phyloP scores from a whole-genome alignment of 345 rosid genomes.

The Nephelium lappaceum region DNA sequence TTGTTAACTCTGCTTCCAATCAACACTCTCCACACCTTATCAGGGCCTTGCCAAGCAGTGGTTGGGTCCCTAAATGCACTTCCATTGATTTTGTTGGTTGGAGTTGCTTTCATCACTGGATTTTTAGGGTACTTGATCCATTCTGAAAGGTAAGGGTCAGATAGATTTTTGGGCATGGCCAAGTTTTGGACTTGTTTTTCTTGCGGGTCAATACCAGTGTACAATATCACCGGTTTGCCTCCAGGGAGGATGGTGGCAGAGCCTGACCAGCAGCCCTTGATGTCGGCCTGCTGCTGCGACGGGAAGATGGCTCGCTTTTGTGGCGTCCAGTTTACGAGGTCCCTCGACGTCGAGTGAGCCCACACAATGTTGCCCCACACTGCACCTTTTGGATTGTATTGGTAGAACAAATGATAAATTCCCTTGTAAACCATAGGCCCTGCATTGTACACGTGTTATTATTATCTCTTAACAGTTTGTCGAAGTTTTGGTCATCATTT shows the following conservation, averaged over 20 bases:
- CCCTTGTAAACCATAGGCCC: slow-evolving; percentile 73
- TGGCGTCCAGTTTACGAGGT: slow-evolving; percentile 65
- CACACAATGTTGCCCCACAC: slow-evolving; percentile 60
- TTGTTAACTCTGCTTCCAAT: slow-evolving; percentile 43
- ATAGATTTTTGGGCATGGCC: slow-evolving; percentile 49
- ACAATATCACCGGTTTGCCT: slow-evolving; percentile 52
- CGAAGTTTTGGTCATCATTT: too few relatives aligned
- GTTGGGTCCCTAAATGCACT: slow-evolving; percentile 64
- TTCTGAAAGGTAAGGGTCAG: slow-evolving; percentile 53
- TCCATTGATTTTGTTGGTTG: slow-evolving; percentile 27
- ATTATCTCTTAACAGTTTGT: too few relatives aligned
- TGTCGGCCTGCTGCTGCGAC: slow-evolving; percentile 44
- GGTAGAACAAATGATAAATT: slow-evolving; percentile 69
- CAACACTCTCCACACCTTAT: slow-evolving; percentile 17
- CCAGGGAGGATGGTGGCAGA: slow-evolving; percentile 52
- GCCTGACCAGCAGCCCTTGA: slow-evolving; percentile 69
- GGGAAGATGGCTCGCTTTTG: slow-evolving; percentile 51
- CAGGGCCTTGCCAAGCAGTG: slow-evolving; percentile 62
- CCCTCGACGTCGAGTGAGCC: slow-evolving; percentile 66
- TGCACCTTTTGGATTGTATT: slow-evolving; percentile 35
- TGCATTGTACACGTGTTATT: slow-evolving; percentile 18
- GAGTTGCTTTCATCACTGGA: slow-evolving; percentile 49
- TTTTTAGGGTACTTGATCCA: slow-evolving; percentile 53
- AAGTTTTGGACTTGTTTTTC: slow-evolving; percentile 50
- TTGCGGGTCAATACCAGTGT: slow-evolving; percentile 53